phyloP scores from a whole-genome alignment of 768 basidiomycete species.

The Rhodotorula paludigena region DNA sequence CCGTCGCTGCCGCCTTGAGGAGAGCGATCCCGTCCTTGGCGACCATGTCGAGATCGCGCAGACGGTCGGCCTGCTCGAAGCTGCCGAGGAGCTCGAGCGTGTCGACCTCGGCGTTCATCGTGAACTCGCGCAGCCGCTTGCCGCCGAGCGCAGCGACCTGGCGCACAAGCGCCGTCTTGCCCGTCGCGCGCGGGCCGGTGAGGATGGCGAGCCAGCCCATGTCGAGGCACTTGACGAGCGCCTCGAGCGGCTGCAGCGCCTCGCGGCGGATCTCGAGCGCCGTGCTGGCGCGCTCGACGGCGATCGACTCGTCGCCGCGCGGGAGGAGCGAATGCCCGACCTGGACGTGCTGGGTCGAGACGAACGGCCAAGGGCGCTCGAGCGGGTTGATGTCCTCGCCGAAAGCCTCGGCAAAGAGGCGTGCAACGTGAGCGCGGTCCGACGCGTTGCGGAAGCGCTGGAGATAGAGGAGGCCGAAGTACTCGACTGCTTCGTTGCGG shows the following conservation, averaged over 20 bases:
- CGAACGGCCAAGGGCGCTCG: constrained; percentile 45
- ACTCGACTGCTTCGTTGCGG: constrained; percentile 54
- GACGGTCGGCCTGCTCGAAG: constrained; percentile 79
- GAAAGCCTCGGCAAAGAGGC: constrained; percentile 47
- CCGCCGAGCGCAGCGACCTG: constrained; percentile 68
- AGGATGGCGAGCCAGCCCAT: constrained; percentile 85
- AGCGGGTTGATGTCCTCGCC: constrained; percentile 54
- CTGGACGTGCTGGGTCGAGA: constrained; percentile 51
- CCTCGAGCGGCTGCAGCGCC: constrained; percentile 65
- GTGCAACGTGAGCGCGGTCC: constrained; percentile 55
- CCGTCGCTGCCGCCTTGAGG: constrained; percentile 4
- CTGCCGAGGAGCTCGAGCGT: constrained; percentile 89
- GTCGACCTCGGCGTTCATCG: constrained; percentile 80
- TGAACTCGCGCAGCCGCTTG: constrained; percentile 62
- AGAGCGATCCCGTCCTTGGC: constrained; percentile 4
- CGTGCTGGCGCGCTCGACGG: constrained; percentile 49
- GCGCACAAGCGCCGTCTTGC: constrained; percentile 73
- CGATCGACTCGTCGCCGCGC: constrained; percentile 44
- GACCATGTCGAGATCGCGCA: constrained; percentile 32
- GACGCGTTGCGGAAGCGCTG: constrained; percentile 72
- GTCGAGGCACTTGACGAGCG: constrained; percentile 65
- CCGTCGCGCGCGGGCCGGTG: constrained; percentile 65
- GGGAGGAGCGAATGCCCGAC: constrained; percentile 60
- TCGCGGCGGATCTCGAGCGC: constrained; percentile 53
- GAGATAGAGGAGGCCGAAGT: constrained; percentile 69